phyloP scores from a whole-genome alignment of 257 asterid genomes.

The Jasminum sambac region DNA sequence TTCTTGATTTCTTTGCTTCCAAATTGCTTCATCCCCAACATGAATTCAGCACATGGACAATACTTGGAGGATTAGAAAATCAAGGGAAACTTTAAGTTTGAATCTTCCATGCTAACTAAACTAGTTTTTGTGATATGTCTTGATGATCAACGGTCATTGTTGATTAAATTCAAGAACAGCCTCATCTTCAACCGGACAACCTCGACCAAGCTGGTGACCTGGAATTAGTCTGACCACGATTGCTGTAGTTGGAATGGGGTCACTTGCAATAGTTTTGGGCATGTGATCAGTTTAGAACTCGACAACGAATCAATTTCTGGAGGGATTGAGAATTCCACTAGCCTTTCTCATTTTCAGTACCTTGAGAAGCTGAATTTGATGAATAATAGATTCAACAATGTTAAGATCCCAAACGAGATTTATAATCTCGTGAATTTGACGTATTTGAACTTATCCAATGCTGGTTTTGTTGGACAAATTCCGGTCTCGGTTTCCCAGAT shows the following conservation, averaged over 20 bases:
- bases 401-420: slow-evolving; percentile 4
- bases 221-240: slow-evolving; percentile 26
- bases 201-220: slow-evolving; percentile 36
- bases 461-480: slow-evolving; percentile 22
- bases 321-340: slow-evolving; percentile 17
- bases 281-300: slow-evolving; percentile 28
- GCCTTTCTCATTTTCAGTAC: slow-evolving; percentile 16
- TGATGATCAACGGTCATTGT: slow-evolving; percentile 36
- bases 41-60: slow-evolving; percentile 8
- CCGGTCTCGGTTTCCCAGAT: neutral
- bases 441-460: slow-evolving; percentile 19
- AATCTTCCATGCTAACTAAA: slow-evolving; percentile 12
- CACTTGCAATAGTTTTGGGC: slow-evolving; percentile 32
- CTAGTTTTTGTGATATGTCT: slow-evolving; percentile 41
- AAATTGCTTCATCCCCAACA: neutral
- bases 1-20: slow-evolving; percentile 23
- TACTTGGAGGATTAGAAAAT: slow-evolving; percentile 27
- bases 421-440: slow-evolving; percentile 12
- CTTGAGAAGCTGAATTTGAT: slow-evolving; percentile 27
- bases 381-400: neutral
- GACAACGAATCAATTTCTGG: neutral
- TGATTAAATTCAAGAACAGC: slow-evolving; percentile 42
- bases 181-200: slow-evolving; percentile 9
- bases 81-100: slow-evolving; percentile 11
- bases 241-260: slow-evolving; percentile 45